Conservation (phyloP, 495 filamentous ascomycete species). For the Penicillium robsamsonii region DNA sequence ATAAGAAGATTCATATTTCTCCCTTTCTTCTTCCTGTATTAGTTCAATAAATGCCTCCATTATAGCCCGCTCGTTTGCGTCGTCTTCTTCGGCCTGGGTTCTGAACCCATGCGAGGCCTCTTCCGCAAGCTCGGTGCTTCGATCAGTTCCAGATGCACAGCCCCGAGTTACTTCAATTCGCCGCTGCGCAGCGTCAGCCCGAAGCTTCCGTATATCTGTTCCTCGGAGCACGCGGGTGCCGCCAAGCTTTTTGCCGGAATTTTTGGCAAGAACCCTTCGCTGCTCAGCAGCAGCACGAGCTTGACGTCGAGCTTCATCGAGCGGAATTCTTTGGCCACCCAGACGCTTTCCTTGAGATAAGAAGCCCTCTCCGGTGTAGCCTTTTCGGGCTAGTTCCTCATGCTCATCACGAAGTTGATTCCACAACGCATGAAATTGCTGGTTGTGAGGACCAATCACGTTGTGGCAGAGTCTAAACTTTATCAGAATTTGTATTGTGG, state of each 20-base stretch:
- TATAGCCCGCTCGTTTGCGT: slow-evolving; percentile 88
- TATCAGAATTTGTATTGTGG: slow-evolving; percentile 10
- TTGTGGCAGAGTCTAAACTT: slow-evolving; percentile 70
- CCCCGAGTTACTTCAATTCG: slow-evolving; percentile 66
- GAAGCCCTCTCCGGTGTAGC: slow-evolving; percentile 92
- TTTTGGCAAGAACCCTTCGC: slow-evolving; percentile 54
- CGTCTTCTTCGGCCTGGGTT: slow-evolving; percentile 84
- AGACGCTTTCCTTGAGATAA: slow-evolving; percentile 70
- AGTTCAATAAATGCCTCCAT: slow-evolving; percentile 83
- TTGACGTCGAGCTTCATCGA: slow-evolving; percentile 72
- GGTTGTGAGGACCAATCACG: slow-evolving; percentile 77
- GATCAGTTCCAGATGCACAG: slow-evolving; percentile 69
- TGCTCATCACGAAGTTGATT: slow-evolving; percentile 86
- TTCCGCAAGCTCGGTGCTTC: slow-evolving; percentile 58
- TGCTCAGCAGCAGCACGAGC: slow-evolving; percentile 77
- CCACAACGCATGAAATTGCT: slow-evolving; percentile 80
- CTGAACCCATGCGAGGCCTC: slow-evolving; percentile 72
- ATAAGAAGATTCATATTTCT: slow-evolving; percentile 65
- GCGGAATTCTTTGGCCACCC: slow-evolving; percentile 63
- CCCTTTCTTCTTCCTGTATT: slow-evolving; percentile 78
- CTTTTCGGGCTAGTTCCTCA: slow-evolving; percentile 67
- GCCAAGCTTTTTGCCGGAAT: slow-evolving; percentile 73
- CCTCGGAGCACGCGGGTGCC: slow-evolving; percentile 61
- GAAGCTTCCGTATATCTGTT: slow-evolving; percentile 70
- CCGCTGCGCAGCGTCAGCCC: slow-evolving; percentile 69